Percentiles rank a stretch among this genome's conserved stretches.
These are phyloP conservation scores for Mycena vulgaris DNA, from an alignment of 768 basidiomycete genomes.

Conservation along the genomic window DNA sequence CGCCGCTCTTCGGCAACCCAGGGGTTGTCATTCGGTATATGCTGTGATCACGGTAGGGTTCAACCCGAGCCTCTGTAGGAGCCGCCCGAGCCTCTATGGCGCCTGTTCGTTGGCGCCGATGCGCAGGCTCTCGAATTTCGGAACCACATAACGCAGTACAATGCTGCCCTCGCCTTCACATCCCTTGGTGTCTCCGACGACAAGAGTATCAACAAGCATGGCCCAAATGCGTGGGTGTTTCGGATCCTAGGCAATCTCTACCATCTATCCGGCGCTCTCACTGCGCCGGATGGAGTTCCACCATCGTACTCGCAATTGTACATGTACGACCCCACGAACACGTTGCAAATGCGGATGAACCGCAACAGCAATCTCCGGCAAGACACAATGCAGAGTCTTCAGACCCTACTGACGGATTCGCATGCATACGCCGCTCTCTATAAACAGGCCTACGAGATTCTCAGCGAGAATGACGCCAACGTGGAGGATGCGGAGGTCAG, in stretches of 20 bases:
- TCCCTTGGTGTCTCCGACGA: slow-evolving; percentile 1
- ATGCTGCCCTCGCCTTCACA: slow-evolving; percentile 1
- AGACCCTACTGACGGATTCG: neutral
- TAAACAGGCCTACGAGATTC: slow-evolving; percentile 42
- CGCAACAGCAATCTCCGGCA: slow-evolving; percentile 33
- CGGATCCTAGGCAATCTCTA: slow-evolving; percentile 46
- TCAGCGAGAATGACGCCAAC: slow-evolving; percentile 29
- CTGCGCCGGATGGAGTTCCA: slow-evolving; percentile 34
- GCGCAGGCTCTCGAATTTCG: slow-evolving; percentile 3
- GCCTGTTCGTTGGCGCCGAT: neutral
- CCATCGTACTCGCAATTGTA: slow-evolving; percentile 52
- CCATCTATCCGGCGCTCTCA: slow-evolving; percentile 47
- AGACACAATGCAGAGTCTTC: slow-evolving; percentile 24
- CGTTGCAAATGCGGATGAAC: slow-evolving; percentile 35
- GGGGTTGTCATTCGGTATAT: neutral
- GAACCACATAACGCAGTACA: slow-evolving; percentile 4
- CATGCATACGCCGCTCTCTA: slow-evolving; percentile 39
- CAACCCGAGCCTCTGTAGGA: neutral
- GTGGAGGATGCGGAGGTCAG: slow-evolving; percentile 7
- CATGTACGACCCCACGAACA: slow-evolving; percentile 50
- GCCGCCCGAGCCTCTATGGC: neutral
- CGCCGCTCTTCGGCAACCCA: no score
- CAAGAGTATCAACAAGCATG: slow-evolving; percentile 1
- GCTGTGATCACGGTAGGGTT: no score
- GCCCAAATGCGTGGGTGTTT: slow-evolving; percentile 32